Evolutionary conservation across 352 stramenopile species (phyloP), one percentile per base, ranked within the genome.

Genomic region (Phytophthora pseudosyringae): DNA sequence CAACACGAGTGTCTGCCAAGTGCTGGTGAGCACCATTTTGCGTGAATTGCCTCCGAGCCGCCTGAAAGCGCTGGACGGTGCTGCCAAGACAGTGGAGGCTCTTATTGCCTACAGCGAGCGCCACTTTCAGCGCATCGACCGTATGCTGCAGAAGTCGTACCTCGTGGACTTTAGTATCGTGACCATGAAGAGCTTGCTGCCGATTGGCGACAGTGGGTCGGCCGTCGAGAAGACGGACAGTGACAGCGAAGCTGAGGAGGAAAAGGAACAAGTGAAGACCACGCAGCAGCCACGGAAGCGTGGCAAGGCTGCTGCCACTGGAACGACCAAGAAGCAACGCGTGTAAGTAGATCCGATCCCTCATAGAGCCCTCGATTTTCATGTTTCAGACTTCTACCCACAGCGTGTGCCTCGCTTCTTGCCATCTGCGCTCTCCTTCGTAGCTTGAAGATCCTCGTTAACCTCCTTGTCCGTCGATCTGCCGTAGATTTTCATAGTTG

Each of bases 61-160:
- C 47, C 58, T 93, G 48, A 89, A 93, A 71, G 75, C 90, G 56
- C 67, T 97, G 48, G 73, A 92, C 47, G 73, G 83, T 55, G 64
- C 86, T 16, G 64, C 60, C 16, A 83, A 86, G 76, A 96, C 98
- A 11, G 75, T 99, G 25, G 88, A 97, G 35, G 94, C 91, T 16
- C 86, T 99, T 43, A 91, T 98, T 56, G 94, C 96, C 16, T 99
- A 99, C 81, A 98, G 91, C 32, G 96, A 99, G 60, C 86, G 97
- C 55, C 97, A 99, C 81, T 98, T 99, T 75, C 93, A 99, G 73
- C 90, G 97, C 47, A 87, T 99, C 16, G 96, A 99, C 67, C 79
- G 93, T 46, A 91, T 99, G 61, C 83, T 98, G 39, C 92, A 98
- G 74, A 98, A 97, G 69, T 97, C 95, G 9, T 99, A 98, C 67